Evolutionary conservation across 257 asterid species (phyloP).

Genomic region (Solanum paucissectum): DNA sequence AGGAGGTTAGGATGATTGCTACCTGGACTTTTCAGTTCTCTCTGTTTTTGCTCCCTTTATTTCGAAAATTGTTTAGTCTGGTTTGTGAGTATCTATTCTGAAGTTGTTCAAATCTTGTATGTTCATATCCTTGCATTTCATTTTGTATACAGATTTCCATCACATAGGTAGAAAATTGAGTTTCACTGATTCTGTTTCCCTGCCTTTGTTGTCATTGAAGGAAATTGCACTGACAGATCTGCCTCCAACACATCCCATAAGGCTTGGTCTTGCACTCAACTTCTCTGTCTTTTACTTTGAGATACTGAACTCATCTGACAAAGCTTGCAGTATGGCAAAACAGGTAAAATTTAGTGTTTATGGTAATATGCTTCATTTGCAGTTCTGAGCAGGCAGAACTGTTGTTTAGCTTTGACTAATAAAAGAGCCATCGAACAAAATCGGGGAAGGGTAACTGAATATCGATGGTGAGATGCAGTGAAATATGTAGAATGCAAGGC

Average conservation of each 20-base stretch:
- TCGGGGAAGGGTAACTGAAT: not conserved
- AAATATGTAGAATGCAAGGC: not conserved
- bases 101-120: not conserved
- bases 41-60: not conserved
- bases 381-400: not conserved
- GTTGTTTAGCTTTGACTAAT: not conserved
- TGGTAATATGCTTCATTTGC: not conserved
- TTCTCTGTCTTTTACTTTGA: slow-evolving; percentile 42
- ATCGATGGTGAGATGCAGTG: not conserved
- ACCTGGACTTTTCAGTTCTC: not conserved
- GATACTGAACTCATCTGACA: slow-evolving; percentile 40
- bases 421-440: not conserved
- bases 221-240: slow-evolving; percentile 35
- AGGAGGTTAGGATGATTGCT: not conserved
- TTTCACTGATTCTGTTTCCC: not conserved
- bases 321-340: slow-evolving; percentile 41
- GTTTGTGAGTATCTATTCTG: not conserved
- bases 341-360: slow-evolving; percentile 17
- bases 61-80: not conserved
- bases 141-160: not conserved
- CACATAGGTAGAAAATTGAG: not conserved
- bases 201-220: slow-evolving; percentile 12
- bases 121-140: not conserved
- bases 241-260: slow-evolving; percentile 39
- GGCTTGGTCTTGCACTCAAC: slow-evolving; percentile 42